Evolutionary conservation across 805 yeast species (phyloP).

Genomic region (Suhomyces sp.): DNA sequence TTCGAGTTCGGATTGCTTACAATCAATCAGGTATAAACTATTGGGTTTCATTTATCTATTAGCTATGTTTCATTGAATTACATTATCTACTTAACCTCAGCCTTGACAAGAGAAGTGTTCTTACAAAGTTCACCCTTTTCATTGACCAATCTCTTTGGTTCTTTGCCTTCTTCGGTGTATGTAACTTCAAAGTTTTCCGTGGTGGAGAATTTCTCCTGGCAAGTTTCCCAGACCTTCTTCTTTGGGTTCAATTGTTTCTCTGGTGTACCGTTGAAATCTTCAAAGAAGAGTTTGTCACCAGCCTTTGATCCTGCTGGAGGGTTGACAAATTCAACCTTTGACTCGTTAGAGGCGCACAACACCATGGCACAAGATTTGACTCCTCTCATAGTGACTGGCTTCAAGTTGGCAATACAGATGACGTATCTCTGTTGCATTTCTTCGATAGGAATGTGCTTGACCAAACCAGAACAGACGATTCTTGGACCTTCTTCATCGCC

Average conservation of each 20-base stretch:
- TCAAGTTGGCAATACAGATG: conserved; percentile 89
- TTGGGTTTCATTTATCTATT: neutral
- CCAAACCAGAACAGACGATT: conserved; percentile 97
- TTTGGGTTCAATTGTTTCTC: conserved; percentile 93
- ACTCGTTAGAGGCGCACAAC: conserved; percentile 80
- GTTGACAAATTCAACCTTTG: conserved; percentile 81
- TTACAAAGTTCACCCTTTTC: conserved; percentile 75
- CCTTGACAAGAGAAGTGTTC: conserved; percentile 68
- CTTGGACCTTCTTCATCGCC: conserved; percentile 98
- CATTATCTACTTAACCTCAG: conserved; percentile 64
- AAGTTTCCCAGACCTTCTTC: conserved; percentile 96
- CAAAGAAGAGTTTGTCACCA: conserved; percentile 96
- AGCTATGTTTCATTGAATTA: neutral
- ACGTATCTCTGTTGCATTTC: conserved; percentile 94
- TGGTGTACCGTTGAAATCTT: conserved; percentile 84
- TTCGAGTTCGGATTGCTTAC: too few species aligned
- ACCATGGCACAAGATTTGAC: conserved; percentile 96
- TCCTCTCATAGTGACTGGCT: conserved; percentile 98
- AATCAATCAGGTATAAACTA: too few species aligned
- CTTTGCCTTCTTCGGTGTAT: conserved; percentile 77
- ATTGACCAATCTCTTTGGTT: conserved; percentile 70
- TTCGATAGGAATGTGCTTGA: conserved; percentile 82
- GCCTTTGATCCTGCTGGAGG: conserved; percentile 93
- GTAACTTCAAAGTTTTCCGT: conserved; percentile 72
- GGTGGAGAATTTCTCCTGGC: conserved; percentile 89